Evolutionary conservation across 257 asterid species (phyloP).

Genomic region (Solanum tarapatanum): DNA sequence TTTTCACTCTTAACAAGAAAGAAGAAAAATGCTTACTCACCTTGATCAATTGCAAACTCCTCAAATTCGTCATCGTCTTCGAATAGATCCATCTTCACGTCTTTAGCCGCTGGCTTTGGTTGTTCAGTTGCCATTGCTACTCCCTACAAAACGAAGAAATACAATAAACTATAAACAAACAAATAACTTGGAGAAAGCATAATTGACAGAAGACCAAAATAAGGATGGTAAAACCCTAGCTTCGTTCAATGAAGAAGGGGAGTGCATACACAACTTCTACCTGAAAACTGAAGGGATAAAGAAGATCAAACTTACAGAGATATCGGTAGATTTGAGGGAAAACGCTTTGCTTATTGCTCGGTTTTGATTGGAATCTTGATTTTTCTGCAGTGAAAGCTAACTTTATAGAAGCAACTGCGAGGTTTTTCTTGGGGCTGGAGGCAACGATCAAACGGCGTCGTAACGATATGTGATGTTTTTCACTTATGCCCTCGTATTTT

Average conservation of each 20-base stretch:
- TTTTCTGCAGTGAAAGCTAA: neutral
- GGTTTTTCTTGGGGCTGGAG: neutral
- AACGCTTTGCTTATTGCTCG: neutral
- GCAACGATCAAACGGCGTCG: neutral
- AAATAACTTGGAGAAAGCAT: neutral
- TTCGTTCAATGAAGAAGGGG: neutral
- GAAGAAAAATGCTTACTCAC: conserved; percentile 8
- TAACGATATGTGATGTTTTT: neutral
- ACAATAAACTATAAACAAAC: neutral
- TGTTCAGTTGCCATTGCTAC: conserved; percentile 56
- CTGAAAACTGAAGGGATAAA: neutral
- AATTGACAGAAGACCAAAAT: neutral
- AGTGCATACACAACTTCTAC: neutral
- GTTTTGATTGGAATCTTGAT: neutral
- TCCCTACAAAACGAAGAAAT: neutral
- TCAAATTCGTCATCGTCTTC: conserved; percentile 88
- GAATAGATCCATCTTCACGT: conserved; percentile 63
- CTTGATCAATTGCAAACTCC: conserved; percentile 69
- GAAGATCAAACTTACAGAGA: neutral
- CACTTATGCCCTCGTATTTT: neutral
- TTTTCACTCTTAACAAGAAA: neutral
- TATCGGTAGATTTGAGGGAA: neutral
- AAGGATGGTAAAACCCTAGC: neutral
- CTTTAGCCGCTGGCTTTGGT: conserved; percentile 52
- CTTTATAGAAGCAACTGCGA: neutral